Evolutionary conservation across 176 grass and related monocot genomes (phyloP), one percentile per base, ranked within the genome.

Genomic region (Musa itinerans): DNA sequence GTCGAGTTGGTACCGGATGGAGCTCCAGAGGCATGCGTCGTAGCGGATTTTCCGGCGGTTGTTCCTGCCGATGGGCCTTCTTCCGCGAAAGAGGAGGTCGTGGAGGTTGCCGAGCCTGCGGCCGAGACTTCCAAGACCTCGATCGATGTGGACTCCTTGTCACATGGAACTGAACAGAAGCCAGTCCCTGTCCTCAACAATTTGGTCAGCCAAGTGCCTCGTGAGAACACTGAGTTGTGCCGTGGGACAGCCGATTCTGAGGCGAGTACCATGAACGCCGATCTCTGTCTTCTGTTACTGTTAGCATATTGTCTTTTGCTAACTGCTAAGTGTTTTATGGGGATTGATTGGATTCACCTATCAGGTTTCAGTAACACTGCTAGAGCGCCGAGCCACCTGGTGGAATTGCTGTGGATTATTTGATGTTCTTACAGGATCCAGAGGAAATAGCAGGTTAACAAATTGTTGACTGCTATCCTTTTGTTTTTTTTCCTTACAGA

Each of bases 361-460:
- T 11, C 65, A 26, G 24, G 2, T 34, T 34, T 10, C 10, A 1
- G 25, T 6, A 8, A 12, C 65, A 68, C 23, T 15, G 8, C 2
- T 25, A 10, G 65, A 68, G 65, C 21, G 16, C 5, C 24, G 65
- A 34, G 15, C 65, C 2, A 15, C 65, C 2, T 68, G 65, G 48
- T 51, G 29, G 68, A 71, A 51, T 51, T 71, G 68, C 50, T 71
- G 68, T 21, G 68, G 43, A 49, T 71, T 71, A 19, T 51, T 71
- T 50, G 68, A 71, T 52, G 3, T 21, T 49, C 16, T 71, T 50
- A 21, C 19, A 20, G 13, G 68, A 49, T 71, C 68, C 43, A 43
- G 19, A 71, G 43, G 10, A n/a, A 71, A 51, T 71, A 11, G 11
- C 26, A 49, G 66, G 66, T 71, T 7, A 51, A 3, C 26, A 11